A percentile compares a stretch with the other conserved stretches of the same genome.
phyloP scores from a whole-genome alignment of 306 rosid genomes.

The Lathyrus oleraceus region DNA sequence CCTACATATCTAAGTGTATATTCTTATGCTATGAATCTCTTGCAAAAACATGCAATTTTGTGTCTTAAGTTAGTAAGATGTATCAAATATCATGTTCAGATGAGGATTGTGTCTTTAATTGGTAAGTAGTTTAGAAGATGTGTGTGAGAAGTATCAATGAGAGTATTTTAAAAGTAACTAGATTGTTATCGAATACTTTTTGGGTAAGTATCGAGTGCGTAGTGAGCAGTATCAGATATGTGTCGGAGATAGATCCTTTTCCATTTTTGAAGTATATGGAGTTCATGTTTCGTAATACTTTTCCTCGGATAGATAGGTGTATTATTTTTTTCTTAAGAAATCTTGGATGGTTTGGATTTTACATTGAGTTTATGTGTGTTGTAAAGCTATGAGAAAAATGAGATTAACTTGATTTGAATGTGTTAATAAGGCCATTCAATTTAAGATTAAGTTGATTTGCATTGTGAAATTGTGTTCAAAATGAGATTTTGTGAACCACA shows the following conservation, averaged over 20 bases:
- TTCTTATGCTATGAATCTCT: neutral
- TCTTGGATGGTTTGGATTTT: neutral
- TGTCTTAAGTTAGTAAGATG: neutral
- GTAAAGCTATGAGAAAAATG: neutral
- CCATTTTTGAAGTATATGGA: too few species aligned
- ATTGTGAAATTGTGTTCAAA: constrained; percentile 5
- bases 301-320: neutral
- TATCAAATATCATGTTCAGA: too few species aligned
- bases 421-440: neutral
- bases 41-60: neutral
- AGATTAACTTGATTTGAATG: neutral
- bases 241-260: neutral
- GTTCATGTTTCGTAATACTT: neutral
- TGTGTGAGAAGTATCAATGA: neutral
- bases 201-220: neutral
- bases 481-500: constrained; percentile 18
- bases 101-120: too few species aligned
- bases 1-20: too few species aligned
- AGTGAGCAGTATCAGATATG: neutral
- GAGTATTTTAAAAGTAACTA: neutral
- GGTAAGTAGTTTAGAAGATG: neutral
- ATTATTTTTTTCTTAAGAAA: neutral
- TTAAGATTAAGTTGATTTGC: neutral
- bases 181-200: neutral
- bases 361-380: neutral